phyloP scores from a whole-genome alignment of 2,329 filamentous ascomycete species.

The Nothopassalora personata region DNA sequence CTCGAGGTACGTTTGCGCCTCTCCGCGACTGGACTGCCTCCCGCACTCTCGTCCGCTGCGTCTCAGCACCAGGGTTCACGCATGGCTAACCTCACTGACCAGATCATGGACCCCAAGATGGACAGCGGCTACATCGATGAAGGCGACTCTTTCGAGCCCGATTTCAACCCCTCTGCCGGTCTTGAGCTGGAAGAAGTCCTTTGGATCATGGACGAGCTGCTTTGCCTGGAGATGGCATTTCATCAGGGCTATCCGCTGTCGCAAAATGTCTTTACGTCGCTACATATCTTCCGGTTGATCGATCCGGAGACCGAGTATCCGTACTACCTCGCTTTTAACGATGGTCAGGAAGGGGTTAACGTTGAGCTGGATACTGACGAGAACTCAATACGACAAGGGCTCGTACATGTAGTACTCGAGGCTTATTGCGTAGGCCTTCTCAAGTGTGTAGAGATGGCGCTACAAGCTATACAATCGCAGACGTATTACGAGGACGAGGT shows the following conservation, averaged over 20 bases:
- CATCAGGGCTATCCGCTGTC: conserved; percentile 92
- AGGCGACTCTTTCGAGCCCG: conserved; percentile 75
- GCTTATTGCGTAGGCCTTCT: conserved; percentile 82
- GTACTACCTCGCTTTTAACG: conserved; percentile 37
- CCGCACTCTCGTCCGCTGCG: too few species aligned
- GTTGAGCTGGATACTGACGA: background rate
- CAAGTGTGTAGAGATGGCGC: conserved; percentile 76
- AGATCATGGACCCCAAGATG: conserved; percentile 99
- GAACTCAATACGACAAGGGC: conserved; percentile 28
- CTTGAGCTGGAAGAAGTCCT: conserved; percentile 59
- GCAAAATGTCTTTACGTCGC: conserved; percentile 87
- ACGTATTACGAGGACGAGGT: conserved; percentile 91
- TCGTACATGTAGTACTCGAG: conserved; percentile 62
- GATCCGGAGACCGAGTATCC: conserved; percentile 51
- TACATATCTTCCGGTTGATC: conserved; percentile 80
- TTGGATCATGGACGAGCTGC: conserved; percentile 88
- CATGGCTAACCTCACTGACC: conserved; percentile 1
- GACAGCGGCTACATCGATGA: conserved; percentile 80
- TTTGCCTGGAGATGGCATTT: conserved; percentile 96
- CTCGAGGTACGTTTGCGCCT: conserved; percentile 52
- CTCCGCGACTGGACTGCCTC: background rate
- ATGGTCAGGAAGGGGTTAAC: conserved; percentile 44
- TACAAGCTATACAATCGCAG: conserved; percentile 70
- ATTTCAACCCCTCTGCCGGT: conserved; percentile 34
- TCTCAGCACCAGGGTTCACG: background rate